Base-by-base conservation (phyloP, 1,139 yeast genomes). In the Blastobotrys apis region DNA sequence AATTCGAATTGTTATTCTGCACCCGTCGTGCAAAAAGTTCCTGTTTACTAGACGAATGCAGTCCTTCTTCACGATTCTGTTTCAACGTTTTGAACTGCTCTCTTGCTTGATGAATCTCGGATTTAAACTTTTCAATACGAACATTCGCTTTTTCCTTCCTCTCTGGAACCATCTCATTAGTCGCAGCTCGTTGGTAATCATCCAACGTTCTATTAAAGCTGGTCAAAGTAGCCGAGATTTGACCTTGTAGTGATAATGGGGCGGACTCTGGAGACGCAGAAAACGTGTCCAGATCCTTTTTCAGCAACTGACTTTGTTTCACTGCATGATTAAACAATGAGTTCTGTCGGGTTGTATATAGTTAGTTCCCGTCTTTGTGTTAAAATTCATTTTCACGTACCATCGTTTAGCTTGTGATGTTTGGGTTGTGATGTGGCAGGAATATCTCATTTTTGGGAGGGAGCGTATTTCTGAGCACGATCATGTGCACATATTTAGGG, bases 321-420 rank as follows among this genome's bases (percentile, higher is more conserved):
- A 84, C 73, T 8, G 95, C 96, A 64, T 86, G 95, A 66, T 86
- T 90, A 66, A 84, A 87, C 43, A 88, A 70, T 23, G 95, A 80
- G 66, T 87, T 87, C 96, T 37, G 23, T 22, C 10, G 13, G n/a
- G n/a, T 33, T n/a, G n/a, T n/a, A n/a, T n/a, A n/a, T n/a, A n/a
- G n/a, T n/a, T n/a, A n/a, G n/a, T n/a, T n/a, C n/a, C n/a, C n/a
- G n/a, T n/a, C n/a, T n/a, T n/a, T n/a, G n/a, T n/a, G n/a, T n/a
- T n/a, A n/a, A n/a, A n/a, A n/a, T n/a, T n/a, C n/a, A n/a, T n/a
- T n/a, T n/a, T n/a, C n/a, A n/a, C n/a, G n/a, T n/a, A n/a, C n/a
- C n/a, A n/a, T n/a, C n/a, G n/a, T n/a, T n/a, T n/a, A n/a, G n/a
- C n/a, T n/a, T n/a, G n/a, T n/a, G n/a, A n/a, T n/a, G n/a, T n/a